Percentiles rank a stretch among this genome's conserved stretches.
Evolutionary conservation across 371 early-diverging fungal species (phyloP).

Genomic region (Entomophthora muscae): DNA sequence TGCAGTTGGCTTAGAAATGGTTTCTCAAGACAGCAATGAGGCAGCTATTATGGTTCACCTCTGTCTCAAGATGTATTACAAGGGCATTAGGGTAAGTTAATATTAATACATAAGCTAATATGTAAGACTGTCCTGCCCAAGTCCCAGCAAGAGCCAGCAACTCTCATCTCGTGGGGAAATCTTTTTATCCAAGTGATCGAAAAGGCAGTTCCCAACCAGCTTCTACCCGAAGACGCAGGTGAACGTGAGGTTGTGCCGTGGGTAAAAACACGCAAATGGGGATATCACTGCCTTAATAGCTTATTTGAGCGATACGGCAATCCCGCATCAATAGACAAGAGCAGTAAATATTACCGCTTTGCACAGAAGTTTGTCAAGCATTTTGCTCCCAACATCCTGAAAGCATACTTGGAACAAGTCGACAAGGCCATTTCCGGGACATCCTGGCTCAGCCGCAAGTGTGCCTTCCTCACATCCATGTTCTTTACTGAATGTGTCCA

Average conservation of each 20-base stretch:
- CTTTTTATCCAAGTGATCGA: constrained; percentile 60
- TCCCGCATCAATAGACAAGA: constrained; percentile 32
- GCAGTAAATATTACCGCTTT: constrained; percentile 43
- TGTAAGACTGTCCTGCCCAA: constrained; percentile 32
- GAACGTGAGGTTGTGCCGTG: constrained; percentile 60
- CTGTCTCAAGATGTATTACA: constrained; percentile 52
- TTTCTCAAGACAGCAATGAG: constrained; percentile 34
- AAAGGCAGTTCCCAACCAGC: constrained; percentile 31
- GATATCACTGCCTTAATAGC: constrained; percentile 61
- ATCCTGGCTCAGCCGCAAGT: constrained; percentile 37
- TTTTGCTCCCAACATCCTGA: constrained; percentile 72
- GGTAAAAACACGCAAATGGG: constrained; percentile 92
- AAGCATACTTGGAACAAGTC: constrained; percentile 56
- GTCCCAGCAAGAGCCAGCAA: constrained; percentile 38
- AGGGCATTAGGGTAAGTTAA: neutral
- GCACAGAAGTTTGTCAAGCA: constrained; percentile 56
- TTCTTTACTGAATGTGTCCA: constrained; percentile 40
- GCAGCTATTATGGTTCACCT: constrained; percentile 69
- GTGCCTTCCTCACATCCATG: constrained; percentile 15
- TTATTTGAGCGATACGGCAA: constrained; percentile 65
- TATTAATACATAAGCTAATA: neutral
- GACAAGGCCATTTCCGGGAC: constrained; percentile 44
- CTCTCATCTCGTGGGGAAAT: constrained; percentile 70
- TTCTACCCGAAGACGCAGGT: constrained; percentile 34
- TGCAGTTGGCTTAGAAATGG: constrained; percentile 36